Evolutionary conservation across 1,139 yeast genomes (phyloP), one percentile per base, ranked within the genome.

Genomic region (Geotrichum carabidarum): DNA sequence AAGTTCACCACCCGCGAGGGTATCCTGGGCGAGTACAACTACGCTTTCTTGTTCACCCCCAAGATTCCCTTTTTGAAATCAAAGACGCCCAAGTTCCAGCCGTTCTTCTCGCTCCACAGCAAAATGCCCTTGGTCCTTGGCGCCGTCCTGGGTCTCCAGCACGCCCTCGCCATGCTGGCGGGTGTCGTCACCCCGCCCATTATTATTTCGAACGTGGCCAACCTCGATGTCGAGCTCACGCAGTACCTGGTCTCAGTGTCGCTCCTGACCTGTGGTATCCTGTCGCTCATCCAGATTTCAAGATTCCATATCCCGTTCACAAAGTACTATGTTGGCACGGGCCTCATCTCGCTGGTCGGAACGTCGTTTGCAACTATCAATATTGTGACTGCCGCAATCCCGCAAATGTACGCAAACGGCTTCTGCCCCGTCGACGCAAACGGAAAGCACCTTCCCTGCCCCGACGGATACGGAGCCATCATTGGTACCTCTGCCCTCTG

Each of bases 321-420:
- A 6, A 82, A 82, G 15, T 86, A 85, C 69, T 86, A 79, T 65
- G 68, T 90, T 32, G 97, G 96, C 40, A 87, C 96, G 0, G 97
- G 97, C 27, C 71, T 88, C 65, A 76, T 90, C 51, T 85, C 94
- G 7, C 95, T 90, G 44, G 93, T 89, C 32, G 97, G 96, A 58
- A 86, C 94, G n/a, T 84, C 94, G 0, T 90, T 90, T 69, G 90
- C 95, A 18, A 87, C 95, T 44, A 85, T 90, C 65, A 78, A 93
- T 15, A 84, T 90, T 63, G 94, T 86, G 51, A 69, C 81, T 9
- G 83, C 82, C 50, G 86, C 89, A 2, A 73, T 89, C 61, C 93
- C 95, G 8, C 74, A 84, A 71, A 86, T 89, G 94, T 90, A 90
- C 72, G 63, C 66, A 6, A 76, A 74, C 53, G 97, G 96, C 0